Evolutionary conservation across 2,329 filamentous ascomycete genomes (phyloP).

Genomic region (Claviceps arundinis): DNA sequence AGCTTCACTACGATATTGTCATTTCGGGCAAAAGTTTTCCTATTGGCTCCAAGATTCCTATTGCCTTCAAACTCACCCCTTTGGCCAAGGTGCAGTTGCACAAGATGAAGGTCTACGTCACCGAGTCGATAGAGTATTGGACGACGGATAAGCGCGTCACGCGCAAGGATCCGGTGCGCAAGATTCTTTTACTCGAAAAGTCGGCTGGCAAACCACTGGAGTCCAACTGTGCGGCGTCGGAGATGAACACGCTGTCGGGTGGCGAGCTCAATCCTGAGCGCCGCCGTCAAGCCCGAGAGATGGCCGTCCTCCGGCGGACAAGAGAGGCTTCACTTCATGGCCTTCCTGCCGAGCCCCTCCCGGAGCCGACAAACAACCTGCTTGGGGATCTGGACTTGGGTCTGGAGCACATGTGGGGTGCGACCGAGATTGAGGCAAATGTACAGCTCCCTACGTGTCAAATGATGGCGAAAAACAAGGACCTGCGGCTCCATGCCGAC

Average conservation of each 20-base stretch:
- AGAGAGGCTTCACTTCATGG: conserved; percentile 33
- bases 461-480: conserved; percentile 63
- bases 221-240: conserved; percentile 60
- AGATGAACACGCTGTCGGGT: conserved; percentile 63
- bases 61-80: conserved; percentile 87
- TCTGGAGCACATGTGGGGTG: conserved; percentile 61
- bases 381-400: conserved; percentile 65
- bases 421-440: conserved; percentile 89
- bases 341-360: conserved; percentile 27
- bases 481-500: conserved; percentile 63
- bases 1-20: conserved; percentile 89
- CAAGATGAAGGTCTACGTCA: conserved; percentile 81
- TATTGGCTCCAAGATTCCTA: conserved; percentile 74
- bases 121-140: conserved; percentile 84
- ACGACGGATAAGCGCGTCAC: conserved; percentile 77
- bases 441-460: conserved; percentile 84
- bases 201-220: conserved; percentile 64
- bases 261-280: conserved; percentile 53
- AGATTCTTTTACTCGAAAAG: conserved; percentile 81
- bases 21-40: conserved; percentile 94
- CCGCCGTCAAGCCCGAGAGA: conserved; percentile 33
- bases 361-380: conserved; percentile 51
- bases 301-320: conserved; percentile 38
- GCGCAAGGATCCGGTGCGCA: conserved; percentile 69
- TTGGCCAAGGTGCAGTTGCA: conserved; percentile 89